phyloP scores from a whole-genome alignment of 768 basidiomycete genomes.

The Amanita subjunquillea region DNA sequence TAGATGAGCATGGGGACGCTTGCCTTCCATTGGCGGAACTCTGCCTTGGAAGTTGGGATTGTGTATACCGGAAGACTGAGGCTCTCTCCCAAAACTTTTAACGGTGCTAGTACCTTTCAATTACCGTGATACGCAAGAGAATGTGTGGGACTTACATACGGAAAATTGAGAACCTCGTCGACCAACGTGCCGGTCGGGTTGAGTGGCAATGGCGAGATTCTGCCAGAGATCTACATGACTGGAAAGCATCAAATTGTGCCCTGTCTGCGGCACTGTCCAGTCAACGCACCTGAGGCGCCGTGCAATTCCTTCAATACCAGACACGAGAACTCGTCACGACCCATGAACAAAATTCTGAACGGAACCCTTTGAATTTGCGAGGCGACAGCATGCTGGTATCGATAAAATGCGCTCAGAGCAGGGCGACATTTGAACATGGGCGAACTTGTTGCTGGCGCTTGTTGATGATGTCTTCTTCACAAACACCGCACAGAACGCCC shows the following conservation, averaged over 20 bases:
- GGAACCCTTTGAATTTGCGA: conserved; percentile 10
- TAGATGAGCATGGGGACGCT: conserved; percentile 9
- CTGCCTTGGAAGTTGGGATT: conserved; percentile 49
- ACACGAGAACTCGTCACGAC: conserved; percentile 85
- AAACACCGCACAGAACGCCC: conserved; percentile 67
- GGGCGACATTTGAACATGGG: not conserved
- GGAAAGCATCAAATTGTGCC: conserved; percentile 7
- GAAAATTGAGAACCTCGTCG: conserved; percentile 48
- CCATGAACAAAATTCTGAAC: conserved; percentile 79
- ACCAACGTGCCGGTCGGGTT: conserved; percentile 56
- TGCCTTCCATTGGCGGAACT: conserved; percentile 61
- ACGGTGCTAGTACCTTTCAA: conserved; percentile 43
- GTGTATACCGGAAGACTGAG: conserved; percentile 43
- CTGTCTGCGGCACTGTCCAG: not conserved
- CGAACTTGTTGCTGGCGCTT: not conserved
- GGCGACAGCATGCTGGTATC: not conserved
- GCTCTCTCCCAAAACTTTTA: conserved; percentile 48
- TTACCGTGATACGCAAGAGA: not conserved
- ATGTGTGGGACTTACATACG: conserved; percentile 34
- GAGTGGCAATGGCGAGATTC: conserved; percentile 56
- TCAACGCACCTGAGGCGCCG: conserved; percentile 42
- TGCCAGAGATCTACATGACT: conserved; percentile 64
- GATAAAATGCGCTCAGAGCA: not conserved
- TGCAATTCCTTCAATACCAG: conserved; percentile 56
- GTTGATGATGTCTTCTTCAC: conserved; percentile 7